Base-by-base conservation (phyloP, 495 filamentous ascomycete species). In the Aspergillus haitiensis region DNA sequence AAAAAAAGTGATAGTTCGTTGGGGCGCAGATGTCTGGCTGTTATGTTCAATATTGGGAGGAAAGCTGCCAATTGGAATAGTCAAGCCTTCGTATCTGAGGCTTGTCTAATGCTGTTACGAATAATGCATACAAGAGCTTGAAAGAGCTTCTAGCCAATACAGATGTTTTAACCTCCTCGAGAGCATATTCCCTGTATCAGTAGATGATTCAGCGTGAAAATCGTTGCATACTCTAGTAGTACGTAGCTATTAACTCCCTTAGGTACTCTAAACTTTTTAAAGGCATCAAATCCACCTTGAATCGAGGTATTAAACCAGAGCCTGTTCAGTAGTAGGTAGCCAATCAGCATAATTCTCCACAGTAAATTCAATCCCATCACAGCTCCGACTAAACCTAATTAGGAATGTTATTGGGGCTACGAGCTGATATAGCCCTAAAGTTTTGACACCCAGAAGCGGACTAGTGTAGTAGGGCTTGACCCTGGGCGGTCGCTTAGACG, bases 401-500 rank as follows among this genome's bases (percentile, higher is more conserved):
- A 9, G 44, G 44, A 16, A 10, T 6, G 0, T 18, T 7, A 21
- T 47, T 59, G 61, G 58, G 61, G 45, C 45, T 48, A 36, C 44
- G 36, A 42, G 8, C 27, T 3, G 37, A 34, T 18, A 18, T 46
- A 65, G 47, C 64, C 64, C 59, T 65, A 56, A 10, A 57, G 32
- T 44, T 10, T 8, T 34, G 15, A 36, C n/a, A 32, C 7, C 70
- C 69, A 27, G 58, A 74, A 68, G 5, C 0, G 58, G 71, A 42
- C 51, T 77, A 77, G 72, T 55, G 70, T 36, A 31, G 64, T 78
- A 78, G 77, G 77, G 75, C 76, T 65, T 62, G 72, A 63, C 62
- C 74, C 75, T 75, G 71, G 65, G 58, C 64, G 53, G 70, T 79
- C 75, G 72, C 75, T 78, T 79, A 79, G 73, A 68, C 76, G 74